These are phyloP conservation scores for Drechmeria coniospora DNA, from an alignment of 2,329 filamentous ascomycete genomes.

Conservation along the genomic window DNA sequence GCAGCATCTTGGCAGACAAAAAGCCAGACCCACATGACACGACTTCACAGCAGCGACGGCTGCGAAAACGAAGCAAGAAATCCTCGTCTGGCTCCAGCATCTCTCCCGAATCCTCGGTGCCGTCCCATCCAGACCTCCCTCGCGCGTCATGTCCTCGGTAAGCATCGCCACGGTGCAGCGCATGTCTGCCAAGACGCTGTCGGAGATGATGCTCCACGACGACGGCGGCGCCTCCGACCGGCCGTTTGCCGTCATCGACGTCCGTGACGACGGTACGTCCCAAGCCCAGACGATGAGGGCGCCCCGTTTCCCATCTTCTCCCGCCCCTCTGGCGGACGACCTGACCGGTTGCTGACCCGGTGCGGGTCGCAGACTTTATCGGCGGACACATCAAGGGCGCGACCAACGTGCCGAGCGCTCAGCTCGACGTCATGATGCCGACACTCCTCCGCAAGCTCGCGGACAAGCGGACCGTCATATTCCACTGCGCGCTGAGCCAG, in stretches of 20 bases:
- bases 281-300: no score
- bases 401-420: constrained; percentile 56
- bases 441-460: constrained; percentile 66
- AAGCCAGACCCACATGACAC: no score
- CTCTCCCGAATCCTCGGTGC: neutral
- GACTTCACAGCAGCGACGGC: no score
- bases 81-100: no score
- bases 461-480: constrained; percentile 71
- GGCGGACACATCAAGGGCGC: constrained; percentile 77
- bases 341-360: neutral
- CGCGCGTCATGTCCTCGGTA: constrained; percentile 20
- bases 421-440: constrained; percentile 62
- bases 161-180: constrained; percentile 48
- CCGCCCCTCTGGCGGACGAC: neutral
- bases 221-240: constrained; percentile 23
- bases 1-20: no score
- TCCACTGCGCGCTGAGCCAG: constrained; percentile 88
- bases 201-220: constrained; percentile 43
- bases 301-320: neutral
- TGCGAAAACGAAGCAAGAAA: no score
- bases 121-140: neutral
- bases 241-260: constrained; percentile 65
- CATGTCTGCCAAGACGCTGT: constrained; percentile 55
- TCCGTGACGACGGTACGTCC: constrained; percentile 60
- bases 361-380: constrained; percentile 50